These are phyloP conservation scores for Gautieria morchelliformis DNA, from an alignment of 768 basidiomycete species.

Conservation along the genomic window DNA sequence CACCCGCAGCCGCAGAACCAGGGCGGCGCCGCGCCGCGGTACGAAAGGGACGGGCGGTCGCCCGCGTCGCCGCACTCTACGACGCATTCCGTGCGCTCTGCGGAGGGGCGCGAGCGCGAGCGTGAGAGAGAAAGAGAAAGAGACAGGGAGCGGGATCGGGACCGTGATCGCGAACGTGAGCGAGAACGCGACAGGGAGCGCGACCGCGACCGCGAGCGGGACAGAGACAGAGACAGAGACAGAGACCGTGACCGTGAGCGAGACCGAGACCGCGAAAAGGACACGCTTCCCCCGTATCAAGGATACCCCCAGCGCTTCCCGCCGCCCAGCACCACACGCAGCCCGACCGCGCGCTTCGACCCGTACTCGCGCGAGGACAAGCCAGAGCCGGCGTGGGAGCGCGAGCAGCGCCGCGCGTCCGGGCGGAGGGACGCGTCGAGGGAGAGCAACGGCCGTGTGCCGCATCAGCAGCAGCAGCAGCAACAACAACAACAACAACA, in stretches of 20 bases:
- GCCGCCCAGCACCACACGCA: conserved; percentile 43
- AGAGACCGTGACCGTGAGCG: conserved; percentile 38
- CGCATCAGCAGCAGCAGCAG: conserved; percentile 1
- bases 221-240: conserved; percentile 48
- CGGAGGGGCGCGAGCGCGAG: neutral
- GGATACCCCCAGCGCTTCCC: conserved; percentile 34
- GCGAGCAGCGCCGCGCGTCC: neutral
- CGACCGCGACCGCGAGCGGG: conserved; percentile 42
- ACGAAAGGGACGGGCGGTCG: conserved; percentile 4
- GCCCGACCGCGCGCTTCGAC: conserved; percentile 24
- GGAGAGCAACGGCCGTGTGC: neutral
- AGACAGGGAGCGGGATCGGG: conserved; percentile 8
- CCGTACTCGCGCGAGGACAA: conserved; percentile 27
- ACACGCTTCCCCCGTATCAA: conserved; percentile 52
- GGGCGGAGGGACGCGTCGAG: neutral
- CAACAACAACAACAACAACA: conserved; percentile 1
- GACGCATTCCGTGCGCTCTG: neutral
- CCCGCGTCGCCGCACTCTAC: conserved; percentile 7
- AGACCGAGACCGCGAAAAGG: conserved; percentile 45
- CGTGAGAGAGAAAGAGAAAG: conserved; percentile 5
- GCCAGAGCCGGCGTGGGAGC: neutral
- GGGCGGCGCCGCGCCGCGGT: conserved; percentile 2
- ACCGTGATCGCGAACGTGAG: conserved; percentile 6
- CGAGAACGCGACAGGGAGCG: conserved; percentile 32
- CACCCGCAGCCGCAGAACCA: conserved; percentile 55